Percentiles rank a stretch among this genome's conserved stretches.
phyloP scores from a whole-genome alignment of 2,329 filamentous ascomycete species.

The Fusarium agapanthi region DNA sequence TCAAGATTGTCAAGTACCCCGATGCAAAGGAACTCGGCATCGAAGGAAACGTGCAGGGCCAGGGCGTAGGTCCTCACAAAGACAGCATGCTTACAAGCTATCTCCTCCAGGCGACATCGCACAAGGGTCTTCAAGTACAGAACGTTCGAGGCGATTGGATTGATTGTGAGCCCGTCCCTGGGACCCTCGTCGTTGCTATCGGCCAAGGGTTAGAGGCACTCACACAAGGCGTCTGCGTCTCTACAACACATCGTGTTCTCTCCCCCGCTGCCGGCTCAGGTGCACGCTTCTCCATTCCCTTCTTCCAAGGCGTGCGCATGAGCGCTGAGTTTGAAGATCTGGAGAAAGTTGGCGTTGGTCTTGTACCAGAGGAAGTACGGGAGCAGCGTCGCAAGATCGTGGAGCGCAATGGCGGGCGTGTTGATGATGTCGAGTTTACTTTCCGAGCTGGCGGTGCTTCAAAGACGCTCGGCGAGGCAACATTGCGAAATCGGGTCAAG shows the following conservation, averaged over 20 bases:
- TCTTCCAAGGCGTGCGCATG: slow-evolving; percentile 87
- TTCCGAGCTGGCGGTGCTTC: slow-evolving; percentile 75
- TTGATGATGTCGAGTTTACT: slow-evolving; percentile 87
- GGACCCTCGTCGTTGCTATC: slow-evolving; percentile 86
- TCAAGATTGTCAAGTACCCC: slow-evolving; percentile 90
- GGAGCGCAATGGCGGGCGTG: slow-evolving; percentile 62
- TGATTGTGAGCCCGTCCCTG: slow-evolving; percentile 77
- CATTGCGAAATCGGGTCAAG: slow-evolving; percentile 83
- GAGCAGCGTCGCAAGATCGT: slow-evolving; percentile 69
- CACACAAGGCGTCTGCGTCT: slow-evolving; percentile 82
- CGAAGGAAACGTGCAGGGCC: slow-evolving; percentile 54
- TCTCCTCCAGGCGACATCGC: slow-evolving; percentile 80
- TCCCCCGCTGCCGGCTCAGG: slow-evolving; percentile 75
- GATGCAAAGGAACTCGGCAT: slow-evolving; percentile 70
- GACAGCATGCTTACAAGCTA: slow-evolving; percentile 86
- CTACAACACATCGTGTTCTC: slow-evolving; percentile 86
- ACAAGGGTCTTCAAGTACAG: slow-evolving; percentile 83
- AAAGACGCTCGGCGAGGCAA: slow-evolving; percentile 81
- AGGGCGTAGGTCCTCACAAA: slow-evolving; percentile 81
- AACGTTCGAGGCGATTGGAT: slow-evolving; percentile 83
- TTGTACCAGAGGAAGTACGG: slow-evolving; percentile 69
- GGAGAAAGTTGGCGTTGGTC: slow-evolving; percentile 65
- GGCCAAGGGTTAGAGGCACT: slow-evolving; percentile 88
- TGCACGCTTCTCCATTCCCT: slow-evolving; percentile 81
- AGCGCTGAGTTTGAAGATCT: slow-evolving; percentile 83